Conservation (phyloP, 177 flowering plant species). For the Tripterygium wilfordii region DNA sequence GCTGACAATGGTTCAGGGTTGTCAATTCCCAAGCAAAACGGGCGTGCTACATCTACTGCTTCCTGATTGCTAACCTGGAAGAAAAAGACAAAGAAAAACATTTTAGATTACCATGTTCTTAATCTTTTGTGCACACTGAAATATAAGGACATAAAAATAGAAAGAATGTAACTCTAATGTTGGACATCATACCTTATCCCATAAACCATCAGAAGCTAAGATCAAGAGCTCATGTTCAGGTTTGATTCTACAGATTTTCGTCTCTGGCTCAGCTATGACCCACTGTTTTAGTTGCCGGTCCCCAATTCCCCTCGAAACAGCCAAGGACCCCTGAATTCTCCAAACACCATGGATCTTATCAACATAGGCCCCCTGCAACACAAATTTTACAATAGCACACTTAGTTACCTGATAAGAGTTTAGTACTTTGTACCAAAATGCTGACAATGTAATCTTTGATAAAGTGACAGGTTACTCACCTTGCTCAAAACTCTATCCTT, state of each 20-base stretch:
- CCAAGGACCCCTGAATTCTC: slow-evolving; percentile 86
- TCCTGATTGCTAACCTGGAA: slow-evolving; percentile 63
- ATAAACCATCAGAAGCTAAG: slow-evolving; percentile 87
- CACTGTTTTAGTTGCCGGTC: slow-evolving; percentile 68
- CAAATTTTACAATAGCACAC: background rate
- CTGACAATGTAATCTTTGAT: too few relatives aligned
- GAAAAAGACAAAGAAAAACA: background rate
- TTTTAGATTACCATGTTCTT: background rate
- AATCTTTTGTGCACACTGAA: too few relatives aligned
- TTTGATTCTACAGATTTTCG: slow-evolving; percentile 35
- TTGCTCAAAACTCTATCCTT: slow-evolving; percentile 44
- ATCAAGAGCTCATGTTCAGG: slow-evolving; percentile 66
- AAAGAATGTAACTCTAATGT: too few relatives aligned
- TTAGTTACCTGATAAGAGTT: slow-evolving; percentile 5
- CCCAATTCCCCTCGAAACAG: slow-evolving; percentile 86
- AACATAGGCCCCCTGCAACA: slow-evolving; percentile 80
- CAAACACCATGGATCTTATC: slow-evolving; percentile 65
- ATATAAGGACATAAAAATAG: too few relatives aligned
- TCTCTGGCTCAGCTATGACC: slow-evolving; percentile 81
- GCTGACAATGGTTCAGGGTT: slow-evolving; percentile 29
- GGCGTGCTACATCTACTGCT: slow-evolving; percentile 49
- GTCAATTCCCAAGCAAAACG: slow-evolving; percentile 24
- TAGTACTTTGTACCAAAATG: background rate
- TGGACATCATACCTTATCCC: slow-evolving; percentile 92
- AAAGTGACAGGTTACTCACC: slow-evolving; percentile 32